Base-by-base conservation (phyloP, 345 rosid genomes). In the Tarenaya hassleriana region DNA sequence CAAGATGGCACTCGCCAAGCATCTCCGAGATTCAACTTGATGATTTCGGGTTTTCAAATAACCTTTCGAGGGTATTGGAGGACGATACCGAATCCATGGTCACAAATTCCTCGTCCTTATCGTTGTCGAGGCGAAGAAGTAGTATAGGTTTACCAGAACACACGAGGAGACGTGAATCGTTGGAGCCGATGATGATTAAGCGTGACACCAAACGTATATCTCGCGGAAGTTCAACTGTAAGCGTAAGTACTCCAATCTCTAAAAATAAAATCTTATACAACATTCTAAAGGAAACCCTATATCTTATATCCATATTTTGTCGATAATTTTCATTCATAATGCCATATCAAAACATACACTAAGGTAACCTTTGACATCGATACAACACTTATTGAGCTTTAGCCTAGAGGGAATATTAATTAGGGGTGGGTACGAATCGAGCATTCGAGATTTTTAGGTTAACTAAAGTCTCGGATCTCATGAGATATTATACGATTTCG, bases 101-200 rank as follows among this genome's bases (percentile, higher is more conserved):
- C 1, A 67, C 74, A 0, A 50, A 56, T 6, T 27, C 67, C 1
- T 68, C 78, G 5, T 24, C 52, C 19, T 32, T 55, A 1, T 47
- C 63, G 12, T 20, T 47, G n/a, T 47, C 12, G 41, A 75, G 74
- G 71, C 73, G 82, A 49, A 73, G 73, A 68, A 78, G 75, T 60
- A 73, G 80, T 80, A 59, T 45, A 21, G 77, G 68, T 17, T 47
- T 34, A 20, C 58, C 58, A 37, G 70, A 73, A 21, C 54, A 35
- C 55, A 4, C 21, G 6, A 67, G 46, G 34, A 45, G 40, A 6
- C 62, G 54, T 11, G 84, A 70, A 5, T 40, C 57, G 39, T 27
- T 66, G 5, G 75, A 71, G n/a, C 51, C 49, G 21, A 18, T 50
- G 7, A 56, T 67, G 49, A 47, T 60, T 13, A 69, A 61, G 74